Evolutionary conservation across 805 yeast genomes (phyloP).

Genomic region (Dipodascus albidus): DNA sequence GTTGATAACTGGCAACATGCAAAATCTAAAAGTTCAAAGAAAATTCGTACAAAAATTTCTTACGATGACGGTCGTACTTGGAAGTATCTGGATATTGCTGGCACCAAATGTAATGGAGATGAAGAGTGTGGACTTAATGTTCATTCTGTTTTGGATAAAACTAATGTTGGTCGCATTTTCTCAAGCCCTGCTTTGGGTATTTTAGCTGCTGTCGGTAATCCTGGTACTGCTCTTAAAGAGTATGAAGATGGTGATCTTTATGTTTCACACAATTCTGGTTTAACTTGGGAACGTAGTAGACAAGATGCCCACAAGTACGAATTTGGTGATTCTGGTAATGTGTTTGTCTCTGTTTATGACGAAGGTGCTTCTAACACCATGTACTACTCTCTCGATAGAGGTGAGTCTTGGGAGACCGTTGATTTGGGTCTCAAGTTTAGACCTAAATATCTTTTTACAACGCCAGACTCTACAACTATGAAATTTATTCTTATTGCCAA

Average conservation of each 20-base stretch:
- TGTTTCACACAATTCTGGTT: slow-evolving; percentile 67
- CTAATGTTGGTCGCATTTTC: slow-evolving; percentile 21
- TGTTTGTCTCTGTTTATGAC: slow-evolving; percentile 43
- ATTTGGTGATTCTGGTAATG: slow-evolving; percentile 71
- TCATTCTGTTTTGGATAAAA: slow-evolving; percentile 27
- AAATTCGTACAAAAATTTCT: slow-evolving; percentile 24
- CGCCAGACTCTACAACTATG: slow-evolving; percentile 60
- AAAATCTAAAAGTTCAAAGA: slow-evolving; percentile 11
- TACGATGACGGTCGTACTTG: slow-evolving; percentile 30
- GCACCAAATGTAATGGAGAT: slow-evolving; percentile 18
- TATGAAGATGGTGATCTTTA: slow-evolving; percentile 36
- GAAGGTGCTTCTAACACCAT: slow-evolving; percentile 27
- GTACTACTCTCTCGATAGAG: slow-evolving; percentile 61
- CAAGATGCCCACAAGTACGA: slow-evolving; percentile 43
- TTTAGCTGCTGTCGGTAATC: slow-evolving; percentile 33
- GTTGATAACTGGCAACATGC: slow-evolving; percentile 16
- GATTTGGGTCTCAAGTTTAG: slow-evolving; percentile 34
- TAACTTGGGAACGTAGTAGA: slow-evolving; percentile 50
- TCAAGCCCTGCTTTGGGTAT: slow-evolving; percentile 36
- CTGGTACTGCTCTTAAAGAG: slow-evolving; percentile 19
- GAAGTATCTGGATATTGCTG: slow-evolving; percentile 21
- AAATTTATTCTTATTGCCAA: slow-evolving; percentile 43
- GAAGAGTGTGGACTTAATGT: slow-evolving; percentile 29
- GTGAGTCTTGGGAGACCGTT: slow-evolving; percentile 46
- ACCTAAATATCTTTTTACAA: slow-evolving; percentile 38